Conservation (phyloP, 768 basidiomycete genomes). For the Pleurotus tuber-regium region DNA sequence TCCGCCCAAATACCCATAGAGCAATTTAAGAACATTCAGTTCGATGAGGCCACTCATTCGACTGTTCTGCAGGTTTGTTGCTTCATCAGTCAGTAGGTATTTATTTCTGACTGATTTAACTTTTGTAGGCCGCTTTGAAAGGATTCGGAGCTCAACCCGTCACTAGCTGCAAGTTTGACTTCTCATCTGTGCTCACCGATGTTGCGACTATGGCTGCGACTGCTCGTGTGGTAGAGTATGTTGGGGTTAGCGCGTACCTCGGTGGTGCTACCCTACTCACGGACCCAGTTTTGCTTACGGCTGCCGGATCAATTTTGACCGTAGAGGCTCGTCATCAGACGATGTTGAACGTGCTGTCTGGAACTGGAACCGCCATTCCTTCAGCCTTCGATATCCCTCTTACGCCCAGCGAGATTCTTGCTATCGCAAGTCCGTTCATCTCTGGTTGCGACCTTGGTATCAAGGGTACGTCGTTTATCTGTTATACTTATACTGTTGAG, state of each 20-base stretch:
- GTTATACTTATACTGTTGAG: neutral
- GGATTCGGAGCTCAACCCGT: slow-evolving; percentile 55
- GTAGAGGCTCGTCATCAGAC: slow-evolving; percentile 85
- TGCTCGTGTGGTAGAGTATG: slow-evolving; percentile 73
- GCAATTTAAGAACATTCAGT: slow-evolving; percentile 56
- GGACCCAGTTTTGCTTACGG: slow-evolving; percentile 57
- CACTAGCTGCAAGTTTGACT: slow-evolving; percentile 65
- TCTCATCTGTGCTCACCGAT: slow-evolving; percentile 57
- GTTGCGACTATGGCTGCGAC: slow-evolving; percentile 67
- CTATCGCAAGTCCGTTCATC: slow-evolving; percentile 67
- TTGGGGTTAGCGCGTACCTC: slow-evolving; percentile 77
- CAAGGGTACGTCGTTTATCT: slow-evolving; percentile 35
- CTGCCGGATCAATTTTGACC: slow-evolving; percentile 74
- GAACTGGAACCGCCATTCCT: slow-evolving; percentile 57
- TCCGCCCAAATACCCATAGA: slow-evolving; percentile 53
- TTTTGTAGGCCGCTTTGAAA: slow-evolving; percentile 41
- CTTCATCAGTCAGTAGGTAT: neutral
- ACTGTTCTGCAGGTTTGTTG: slow-evolving; percentile 46
- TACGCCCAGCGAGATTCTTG: slow-evolving; percentile 67
- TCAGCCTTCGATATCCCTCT: slow-evolving; percentile 72
- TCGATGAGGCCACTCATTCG: slow-evolving; percentile 63
- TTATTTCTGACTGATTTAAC: neutral
- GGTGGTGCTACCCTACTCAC: slow-evolving; percentile 64
- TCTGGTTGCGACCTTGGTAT: slow-evolving; percentile 65
- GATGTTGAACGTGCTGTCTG: slow-evolving; percentile 67